Evolutionary conservation across 768 basidiomycete genomes (phyloP).

Genomic region (Lentinula boryana): DNA sequence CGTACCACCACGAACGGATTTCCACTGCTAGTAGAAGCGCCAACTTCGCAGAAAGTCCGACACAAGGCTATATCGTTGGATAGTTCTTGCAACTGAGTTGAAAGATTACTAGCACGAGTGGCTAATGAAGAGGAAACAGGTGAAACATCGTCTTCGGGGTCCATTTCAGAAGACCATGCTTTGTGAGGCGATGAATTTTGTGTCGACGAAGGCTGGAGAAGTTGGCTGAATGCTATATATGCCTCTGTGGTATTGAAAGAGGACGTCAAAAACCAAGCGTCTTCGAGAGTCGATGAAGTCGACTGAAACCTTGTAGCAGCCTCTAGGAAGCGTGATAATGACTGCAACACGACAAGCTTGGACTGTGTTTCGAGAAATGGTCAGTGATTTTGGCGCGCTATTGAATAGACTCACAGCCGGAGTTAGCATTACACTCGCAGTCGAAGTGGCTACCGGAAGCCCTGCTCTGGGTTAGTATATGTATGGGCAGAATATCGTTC

Average conservation of each 20-base stretch:
- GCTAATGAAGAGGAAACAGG: neutral
- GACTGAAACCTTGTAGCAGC: conserved; percentile 24
- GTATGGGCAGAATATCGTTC: neutral
- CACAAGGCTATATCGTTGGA: neutral
- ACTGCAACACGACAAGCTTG: conserved; percentile 69
- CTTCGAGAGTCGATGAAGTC: conserved; percentile 11
- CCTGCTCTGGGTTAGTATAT: conserved; percentile 18
- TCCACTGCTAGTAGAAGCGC: conserved; percentile 1
- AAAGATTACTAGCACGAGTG: neutral
- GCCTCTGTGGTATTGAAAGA: conserved; percentile 50
- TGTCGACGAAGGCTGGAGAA: conserved; percentile 27
- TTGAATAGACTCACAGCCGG: conserved; percentile 40
- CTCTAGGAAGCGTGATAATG: conserved; percentile 62
- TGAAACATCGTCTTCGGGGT: neutral
- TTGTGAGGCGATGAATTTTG: neutral
- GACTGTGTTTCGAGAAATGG: conserved; percentile 40
- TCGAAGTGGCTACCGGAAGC: conserved; percentile 45
- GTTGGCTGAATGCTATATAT: conserved; percentile 46
- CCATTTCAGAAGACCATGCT: neutral
- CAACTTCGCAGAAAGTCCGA: neutral
- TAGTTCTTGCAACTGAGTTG: neutral
- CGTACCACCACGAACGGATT: conserved; percentile 12
- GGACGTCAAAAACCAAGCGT: conserved; percentile 57
- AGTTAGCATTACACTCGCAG: conserved; percentile 61
- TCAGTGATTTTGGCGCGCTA: neutral